Percentiles rank a stretch among this genome's conserved stretches.
phyloP scores from a whole-genome alignment of 108 stramenopile species.

The Mediolabrus comicus region DNA sequence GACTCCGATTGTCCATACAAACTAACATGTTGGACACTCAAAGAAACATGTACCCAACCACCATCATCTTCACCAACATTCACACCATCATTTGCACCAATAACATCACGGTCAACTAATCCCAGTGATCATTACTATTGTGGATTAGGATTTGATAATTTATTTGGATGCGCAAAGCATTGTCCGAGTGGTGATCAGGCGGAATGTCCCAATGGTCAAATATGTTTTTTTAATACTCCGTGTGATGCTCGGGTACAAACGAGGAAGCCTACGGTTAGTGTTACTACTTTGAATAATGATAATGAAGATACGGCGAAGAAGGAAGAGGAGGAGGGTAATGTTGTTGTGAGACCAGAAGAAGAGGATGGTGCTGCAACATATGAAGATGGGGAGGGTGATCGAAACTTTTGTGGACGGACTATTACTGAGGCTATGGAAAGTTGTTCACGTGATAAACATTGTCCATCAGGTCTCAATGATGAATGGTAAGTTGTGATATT shows the following conservation, averaged over 20 bases:
- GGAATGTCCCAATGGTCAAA: slow-evolving; percentile 1
- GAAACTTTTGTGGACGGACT: slow-evolving; percentile 34
- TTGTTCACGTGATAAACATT: slow-evolving; percentile 21
- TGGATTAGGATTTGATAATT: slow-evolving; percentile 37
- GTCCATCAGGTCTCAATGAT: slow-evolving; percentile 14
- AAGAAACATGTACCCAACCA: slow-evolving; percentile 17
- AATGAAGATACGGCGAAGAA: background rate
- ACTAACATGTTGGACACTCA: slow-evolving; percentile 23
- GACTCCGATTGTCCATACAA: slow-evolving; percentile 29
- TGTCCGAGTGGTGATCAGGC: background rate
- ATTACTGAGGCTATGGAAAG: slow-evolving; percentile 1
- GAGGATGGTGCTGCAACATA: background rate
- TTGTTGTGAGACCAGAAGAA: too few relatives aligned
- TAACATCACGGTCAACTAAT: slow-evolving; percentile 5
- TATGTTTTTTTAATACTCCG: background rate
- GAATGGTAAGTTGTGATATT: background rate
- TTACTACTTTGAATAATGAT: background rate
- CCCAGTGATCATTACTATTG: slow-evolving; percentile 32
- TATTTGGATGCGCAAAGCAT: slow-evolving; percentile 9
- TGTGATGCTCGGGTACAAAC: background rate
- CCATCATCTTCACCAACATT: slow-evolving; percentile 8
- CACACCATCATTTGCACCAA: slow-evolving; percentile 8
- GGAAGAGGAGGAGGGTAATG: too few relatives aligned
- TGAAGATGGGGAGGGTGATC: background rate
- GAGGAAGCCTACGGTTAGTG: background rate